A percentile compares a stretch with the other conserved stretches of the same genome.
Evolutionary conservation across 257 asterid species (phyloP).

Genomic region (Penstemon eatonii): DNA sequence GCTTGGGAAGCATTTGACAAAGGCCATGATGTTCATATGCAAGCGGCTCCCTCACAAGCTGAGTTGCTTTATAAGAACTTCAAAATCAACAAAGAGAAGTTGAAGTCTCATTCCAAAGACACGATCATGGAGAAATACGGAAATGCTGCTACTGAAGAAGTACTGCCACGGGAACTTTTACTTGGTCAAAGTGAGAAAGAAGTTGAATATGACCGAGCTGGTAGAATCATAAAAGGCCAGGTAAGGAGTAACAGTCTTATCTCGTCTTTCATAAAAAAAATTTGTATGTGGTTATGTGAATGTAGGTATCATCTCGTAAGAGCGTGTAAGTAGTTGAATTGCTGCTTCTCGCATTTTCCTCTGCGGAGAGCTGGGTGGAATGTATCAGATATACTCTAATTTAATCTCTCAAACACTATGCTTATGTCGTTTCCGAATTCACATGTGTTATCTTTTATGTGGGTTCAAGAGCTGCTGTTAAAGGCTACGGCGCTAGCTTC

Average conservation of each 20-base stretch:
- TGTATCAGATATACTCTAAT: no score
- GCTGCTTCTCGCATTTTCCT: no score
- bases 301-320: no score
- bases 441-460: no score
- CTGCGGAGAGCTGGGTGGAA: no score
- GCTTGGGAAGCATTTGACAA: slow-evolving; percentile 98
- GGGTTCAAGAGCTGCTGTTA: no score
- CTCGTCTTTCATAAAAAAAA: not conserved
- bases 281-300: no score
- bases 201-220: slow-evolving; percentile 94
- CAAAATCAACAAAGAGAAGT: slow-evolving; percentile 72
- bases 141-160: slow-evolving; percentile 62
- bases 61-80: slow-evolving; percentile 81
- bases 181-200: slow-evolving; percentile 71
- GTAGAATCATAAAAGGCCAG: slow-evolving; percentile 96
- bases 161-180: slow-evolving; percentile 57
- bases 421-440: no score
- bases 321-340: no score
- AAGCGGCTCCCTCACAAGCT: slow-evolving; percentile 99
- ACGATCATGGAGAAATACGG: slow-evolving; percentile 67
- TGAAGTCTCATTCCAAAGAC: slow-evolving; percentile 81
- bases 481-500: not conserved
- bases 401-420: no score
- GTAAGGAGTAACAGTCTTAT: slow-evolving; percentile 38
- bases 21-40: slow-evolving; percentile 97